Evolutionary conservation across 129 eudicot genomes (phyloP).

Genomic region (Rutidosis leptorrhynchoides): DNA sequence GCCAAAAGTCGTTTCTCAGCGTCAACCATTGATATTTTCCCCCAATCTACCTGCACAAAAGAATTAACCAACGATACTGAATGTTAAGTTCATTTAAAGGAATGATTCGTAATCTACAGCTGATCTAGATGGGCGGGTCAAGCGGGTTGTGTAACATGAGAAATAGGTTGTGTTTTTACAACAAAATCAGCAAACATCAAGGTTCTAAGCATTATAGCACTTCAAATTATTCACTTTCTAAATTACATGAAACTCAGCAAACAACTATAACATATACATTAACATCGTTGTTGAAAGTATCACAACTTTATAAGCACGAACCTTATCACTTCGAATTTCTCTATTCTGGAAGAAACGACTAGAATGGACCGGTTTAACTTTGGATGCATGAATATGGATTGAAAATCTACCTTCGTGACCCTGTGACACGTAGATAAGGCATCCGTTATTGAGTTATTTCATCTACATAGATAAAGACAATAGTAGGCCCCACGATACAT

Average conservation of each 20-base stretch:
- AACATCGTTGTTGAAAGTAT: not conserved
- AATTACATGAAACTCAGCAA: not conserved
- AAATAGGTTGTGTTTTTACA: not conserved
- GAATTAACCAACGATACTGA: slow-evolving; percentile 14
- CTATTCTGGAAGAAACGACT: slow-evolving; percentile 80
- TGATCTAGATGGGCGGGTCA: not conserved
- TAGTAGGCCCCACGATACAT: slow-evolving; percentile 1
- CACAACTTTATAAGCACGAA: slow-evolving; percentile 22
- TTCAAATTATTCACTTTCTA: not conserved
- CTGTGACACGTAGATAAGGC: slow-evolving; percentile 30
- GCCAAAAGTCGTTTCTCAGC: slow-evolving; percentile 94
- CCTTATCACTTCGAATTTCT: slow-evolving; percentile 86
- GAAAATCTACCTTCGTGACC: slow-evolving; percentile 95
- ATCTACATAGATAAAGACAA: slow-evolving; percentile 6
- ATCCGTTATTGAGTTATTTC: not conserved
- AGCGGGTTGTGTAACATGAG: not conserved
- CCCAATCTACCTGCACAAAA: slow-evolving; percentile 82
- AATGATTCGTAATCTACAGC: not conserved
- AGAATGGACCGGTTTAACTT: slow-evolving; percentile 64
- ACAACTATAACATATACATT: not conserved
- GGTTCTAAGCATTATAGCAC: not conserved
- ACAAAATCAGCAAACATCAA: not conserved
- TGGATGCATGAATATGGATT: slow-evolving; percentile 91
- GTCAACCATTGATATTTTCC: slow-evolving; percentile 94
- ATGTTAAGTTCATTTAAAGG: slow-evolving; percentile 1